These are phyloP conservation scores for apple (Malus domestica) DNA, from an alignment of 306 rosid species.

Conservation along the genomic window DNA sequence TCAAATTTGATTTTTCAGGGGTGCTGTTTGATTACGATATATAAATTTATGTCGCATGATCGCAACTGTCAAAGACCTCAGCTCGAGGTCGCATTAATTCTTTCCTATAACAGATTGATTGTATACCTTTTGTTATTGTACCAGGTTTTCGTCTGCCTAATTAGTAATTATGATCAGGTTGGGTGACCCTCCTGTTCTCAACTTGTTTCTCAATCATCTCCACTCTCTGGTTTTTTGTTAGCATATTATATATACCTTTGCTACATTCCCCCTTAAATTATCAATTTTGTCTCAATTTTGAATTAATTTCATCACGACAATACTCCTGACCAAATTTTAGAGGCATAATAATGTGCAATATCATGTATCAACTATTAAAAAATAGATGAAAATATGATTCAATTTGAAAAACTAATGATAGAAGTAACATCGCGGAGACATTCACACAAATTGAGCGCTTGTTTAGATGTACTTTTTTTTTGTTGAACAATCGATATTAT, in stretches of 20 bases:
- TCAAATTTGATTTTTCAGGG: background rate
- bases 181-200: slow-evolving; percentile 7
- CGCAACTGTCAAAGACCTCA: background rate
- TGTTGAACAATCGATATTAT: no score
- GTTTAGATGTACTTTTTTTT: no score
- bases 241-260: no score
- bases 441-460: no score
- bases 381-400: no score
- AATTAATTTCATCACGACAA: no score
- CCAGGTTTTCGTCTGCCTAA: background rate
- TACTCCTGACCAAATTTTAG: no score
- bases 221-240: no score
- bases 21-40: background rate
- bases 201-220: background rate
- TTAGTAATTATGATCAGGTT: slow-evolving; percentile 2
- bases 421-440: no score
- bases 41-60: background rate
- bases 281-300: background rate
- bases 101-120: background rate
- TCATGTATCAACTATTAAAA: no score
- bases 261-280: background rate
- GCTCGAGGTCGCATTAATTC: background rate
- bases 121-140: background rate
- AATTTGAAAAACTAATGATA: no score
- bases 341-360: no score